Conservation (phyloP, 768 basidiomycete genomes). For the Lactarius pseudohatsudake region DNA sequence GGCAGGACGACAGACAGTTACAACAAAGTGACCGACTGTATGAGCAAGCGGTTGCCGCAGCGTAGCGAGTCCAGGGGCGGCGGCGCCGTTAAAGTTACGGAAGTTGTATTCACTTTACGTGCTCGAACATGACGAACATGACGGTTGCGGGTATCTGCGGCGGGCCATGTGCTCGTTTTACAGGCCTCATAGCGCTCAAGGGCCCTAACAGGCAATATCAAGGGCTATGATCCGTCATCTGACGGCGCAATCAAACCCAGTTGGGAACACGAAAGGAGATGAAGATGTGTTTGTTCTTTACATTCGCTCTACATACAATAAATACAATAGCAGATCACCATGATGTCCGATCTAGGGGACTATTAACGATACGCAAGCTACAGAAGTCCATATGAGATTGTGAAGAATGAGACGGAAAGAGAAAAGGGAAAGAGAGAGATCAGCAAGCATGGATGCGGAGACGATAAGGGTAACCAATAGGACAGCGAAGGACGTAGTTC, state of each 20-base stretch:
- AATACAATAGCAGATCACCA: conserved; percentile 24
- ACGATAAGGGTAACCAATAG: conserved; percentile 9
- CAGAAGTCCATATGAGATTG: conserved; percentile 8
- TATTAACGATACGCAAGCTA: conserved; percentile 24
- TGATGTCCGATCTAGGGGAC: conserved; percentile 21
- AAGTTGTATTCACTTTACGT: too few species aligned
- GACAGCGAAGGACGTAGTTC: conserved; percentile 5
- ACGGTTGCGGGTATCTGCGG: background rate
- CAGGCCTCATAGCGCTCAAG: background rate
- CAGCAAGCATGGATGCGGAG: conserved; percentile 11
- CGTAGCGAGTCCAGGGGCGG: too few species aligned
- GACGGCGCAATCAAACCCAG: background rate
- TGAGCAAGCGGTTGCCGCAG: too few species aligned
- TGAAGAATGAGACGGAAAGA: conserved; percentile 7
- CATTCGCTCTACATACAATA: conserved; percentile 28
- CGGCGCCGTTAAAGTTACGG: too few species aligned
- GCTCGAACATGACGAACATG: too few species aligned
- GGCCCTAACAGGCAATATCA: background rate
- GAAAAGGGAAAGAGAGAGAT: background rate
- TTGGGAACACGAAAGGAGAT: background rate
- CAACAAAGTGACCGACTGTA: too few species aligned
- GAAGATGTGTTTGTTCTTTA: conserved; percentile 4
- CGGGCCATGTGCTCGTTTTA: background rate
- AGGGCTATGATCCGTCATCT: background rate
- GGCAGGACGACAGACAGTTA: too few species aligned